Conservation (phyloP, 2,329 filamentous ascomycete species). For the Bipolaris sorokiniana region DNA sequence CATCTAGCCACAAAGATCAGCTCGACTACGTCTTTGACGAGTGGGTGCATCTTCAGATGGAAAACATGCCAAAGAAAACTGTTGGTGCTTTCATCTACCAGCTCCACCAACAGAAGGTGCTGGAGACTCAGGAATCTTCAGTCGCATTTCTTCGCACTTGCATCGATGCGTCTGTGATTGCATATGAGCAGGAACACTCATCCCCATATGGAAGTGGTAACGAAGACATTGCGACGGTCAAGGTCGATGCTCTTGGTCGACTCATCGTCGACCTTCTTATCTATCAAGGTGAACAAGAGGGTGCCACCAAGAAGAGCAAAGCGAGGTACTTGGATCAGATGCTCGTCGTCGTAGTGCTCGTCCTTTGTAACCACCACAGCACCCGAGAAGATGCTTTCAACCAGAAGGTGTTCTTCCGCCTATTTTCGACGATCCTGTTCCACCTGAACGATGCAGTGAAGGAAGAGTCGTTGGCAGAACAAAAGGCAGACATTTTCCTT, state of each 20-base stretch:
- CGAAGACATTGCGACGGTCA: slow-evolving; percentile 64
- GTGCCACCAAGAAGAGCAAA: slow-evolving; percentile 66
- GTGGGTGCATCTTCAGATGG: slow-evolving; percentile 84
- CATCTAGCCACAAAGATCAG: slow-evolving; percentile 73
- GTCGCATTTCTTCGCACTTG: slow-evolving; percentile 79
- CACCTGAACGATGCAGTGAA: slow-evolving; percentile 69
- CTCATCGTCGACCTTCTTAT: slow-evolving; percentile 78
- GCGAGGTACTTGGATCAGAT: slow-evolving; percentile 77
- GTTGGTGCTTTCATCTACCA: slow-evolving; percentile 81
- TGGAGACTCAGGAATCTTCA: slow-evolving; percentile 77
- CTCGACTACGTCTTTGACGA: slow-evolving; percentile 96
- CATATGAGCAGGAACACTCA: slow-evolving; percentile 74
- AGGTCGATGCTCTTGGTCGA: slow-evolving; percentile 82
- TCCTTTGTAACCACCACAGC: slow-evolving; percentile 84
- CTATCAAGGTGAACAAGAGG: slow-evolving; percentile 68
- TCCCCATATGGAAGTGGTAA: slow-evolving; percentile 62
- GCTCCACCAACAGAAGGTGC: slow-evolving; percentile 74
- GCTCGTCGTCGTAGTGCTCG: slow-evolving; percentile 75
- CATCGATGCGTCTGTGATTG: slow-evolving; percentile 77
- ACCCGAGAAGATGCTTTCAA: slow-evolving; percentile 82
- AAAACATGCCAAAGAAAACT: slow-evolving; percentile 75
- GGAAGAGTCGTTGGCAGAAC: slow-evolving; percentile 50
- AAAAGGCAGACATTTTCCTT: slow-evolving; percentile 72
- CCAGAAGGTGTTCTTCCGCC: slow-evolving; percentile 86
- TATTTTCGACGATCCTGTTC: slow-evolving; percentile 83